These are phyloP conservation scores for Trichoderma citrinoviride DNA, from an alignment of 2,329 filamentous ascomycete species.

Conservation along the genomic window DNA sequence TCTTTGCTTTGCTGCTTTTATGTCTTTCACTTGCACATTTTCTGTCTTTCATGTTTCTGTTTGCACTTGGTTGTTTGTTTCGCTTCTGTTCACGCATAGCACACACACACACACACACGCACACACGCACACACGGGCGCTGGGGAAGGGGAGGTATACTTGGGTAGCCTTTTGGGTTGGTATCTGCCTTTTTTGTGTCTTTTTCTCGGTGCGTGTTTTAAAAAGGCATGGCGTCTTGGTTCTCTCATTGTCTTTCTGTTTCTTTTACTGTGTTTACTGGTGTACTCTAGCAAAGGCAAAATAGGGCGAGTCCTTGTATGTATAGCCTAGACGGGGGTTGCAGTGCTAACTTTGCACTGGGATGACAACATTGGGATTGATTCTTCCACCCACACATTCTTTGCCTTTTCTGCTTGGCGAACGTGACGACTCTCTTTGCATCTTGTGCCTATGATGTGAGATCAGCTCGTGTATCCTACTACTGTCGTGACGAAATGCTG, in stretches of 20 bases:
- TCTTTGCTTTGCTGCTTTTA: constrained; percentile 9
- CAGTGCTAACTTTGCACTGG: constrained; percentile 19
- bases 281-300: constrained; percentile 18
- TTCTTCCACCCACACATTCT: background rate
- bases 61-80: background rate
- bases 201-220: constrained; percentile 7
- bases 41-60: background rate
- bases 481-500: background rate
- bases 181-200: constrained; percentile 7
- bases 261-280: background rate
- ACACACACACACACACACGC: constrained; percentile 7
- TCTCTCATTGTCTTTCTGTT: background rate
- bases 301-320: constrained; percentile 7
- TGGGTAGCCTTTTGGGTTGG: constrained; percentile 19
- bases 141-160: background rate
- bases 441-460: background rate
- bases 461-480: background rate
- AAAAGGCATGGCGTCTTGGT: constrained; percentile 9
- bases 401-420: background rate
- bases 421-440: background rate
- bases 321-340: constrained; percentile 9
- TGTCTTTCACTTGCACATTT: constrained; percentile 17
- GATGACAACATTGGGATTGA: constrained; percentile 7
- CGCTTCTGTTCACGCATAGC: constrained; percentile 15
- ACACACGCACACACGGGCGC: constrained; percentile 3